These are phyloP conservation scores for Fraxinus ornus DNA, from an alignment of 305 asterid species.

Conservation along the genomic window DNA sequence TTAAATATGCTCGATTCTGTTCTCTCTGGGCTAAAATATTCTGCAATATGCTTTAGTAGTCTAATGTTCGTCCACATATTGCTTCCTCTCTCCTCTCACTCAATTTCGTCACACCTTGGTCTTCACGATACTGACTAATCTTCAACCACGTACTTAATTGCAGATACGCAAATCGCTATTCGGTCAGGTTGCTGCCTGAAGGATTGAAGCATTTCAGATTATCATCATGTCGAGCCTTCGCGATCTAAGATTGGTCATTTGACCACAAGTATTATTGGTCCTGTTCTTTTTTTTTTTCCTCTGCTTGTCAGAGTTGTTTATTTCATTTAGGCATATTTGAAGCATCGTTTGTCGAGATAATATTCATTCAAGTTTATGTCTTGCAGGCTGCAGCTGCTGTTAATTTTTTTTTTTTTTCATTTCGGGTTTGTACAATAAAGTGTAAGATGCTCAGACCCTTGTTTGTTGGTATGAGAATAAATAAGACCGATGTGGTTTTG, in stretches of 20 bases:
- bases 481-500: slow-evolving; percentile 15
- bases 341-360: not conserved
- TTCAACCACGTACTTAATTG: slow-evolving; percentile 17
- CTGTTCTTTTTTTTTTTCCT: slow-evolving; percentile 16
- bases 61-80: not conserved
- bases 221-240: slow-evolving; percentile 9
- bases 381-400: slow-evolving; percentile 16
- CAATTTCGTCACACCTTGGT: not conserved
- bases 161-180: slow-evolving; percentile 78
- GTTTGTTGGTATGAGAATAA: slow-evolving; percentile 27
- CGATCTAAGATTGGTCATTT: slow-evolving; percentile 21
- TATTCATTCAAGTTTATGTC: slow-evolving; percentile 16
- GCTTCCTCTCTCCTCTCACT: not conserved
- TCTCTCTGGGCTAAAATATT: not conserved
- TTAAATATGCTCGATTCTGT: not conserved
- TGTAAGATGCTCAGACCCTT: slow-evolving; percentile 26
- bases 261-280: slow-evolving; percentile 15
- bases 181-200: slow-evolving; percentile 50
- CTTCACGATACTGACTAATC: not conserved
- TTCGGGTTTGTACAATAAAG: slow-evolving; percentile 15
- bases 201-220: slow-evolving; percentile 19
- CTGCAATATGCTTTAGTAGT: not conserved
- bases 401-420: slow-evolving; percentile 12
- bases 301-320: not conserved
- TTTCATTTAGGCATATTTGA: slow-evolving; percentile 12